A percentile compares a stretch with the other conserved stretches of the same genome.
These are phyloP conservation scores for Rhizomucor miehei DNA, from an alignment of 371 early-diverging fungal genomes.

Conservation along the genomic window DNA sequence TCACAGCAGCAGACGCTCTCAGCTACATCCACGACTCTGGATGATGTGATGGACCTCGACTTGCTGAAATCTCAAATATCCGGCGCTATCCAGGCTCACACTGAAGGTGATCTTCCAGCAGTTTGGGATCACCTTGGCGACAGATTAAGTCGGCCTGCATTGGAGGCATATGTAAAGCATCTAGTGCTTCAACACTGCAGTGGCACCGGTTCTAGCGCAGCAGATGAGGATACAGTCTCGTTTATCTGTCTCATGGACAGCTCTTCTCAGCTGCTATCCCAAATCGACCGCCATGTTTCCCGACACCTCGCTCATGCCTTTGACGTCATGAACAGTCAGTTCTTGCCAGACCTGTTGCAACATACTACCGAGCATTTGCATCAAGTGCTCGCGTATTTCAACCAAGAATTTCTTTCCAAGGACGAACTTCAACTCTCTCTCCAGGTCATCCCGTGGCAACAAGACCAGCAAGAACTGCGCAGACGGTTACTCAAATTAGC, in stretches of 20 bases:
- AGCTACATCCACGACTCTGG: conserved; percentile 2
- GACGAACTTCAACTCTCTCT: conserved; percentile 22
- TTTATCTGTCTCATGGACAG: conserved; percentile 25
- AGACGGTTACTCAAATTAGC: conserved; percentile 4
- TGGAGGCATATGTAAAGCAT: conserved; percentile 23
- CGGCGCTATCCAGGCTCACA: conserved; percentile 43
- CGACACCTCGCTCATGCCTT: conserved; percentile 23
- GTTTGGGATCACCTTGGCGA: conserved; percentile 39
- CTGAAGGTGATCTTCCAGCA: conserved; percentile 32
- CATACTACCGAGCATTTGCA: conserved; percentile 32
- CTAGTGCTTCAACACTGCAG: conserved; percentile 18
- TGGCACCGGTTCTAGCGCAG: not conserved
- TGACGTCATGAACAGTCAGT: conserved; percentile 18
- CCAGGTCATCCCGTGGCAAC: conserved; percentile 28
- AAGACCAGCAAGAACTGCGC: not conserved
- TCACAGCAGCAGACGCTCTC: conserved; percentile 1
- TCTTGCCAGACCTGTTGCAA: conserved; percentile 31
- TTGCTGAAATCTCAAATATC: conserved; percentile 41
- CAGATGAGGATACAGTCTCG: conserved; percentile 11
- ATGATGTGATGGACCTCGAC: conserved; percentile 31
- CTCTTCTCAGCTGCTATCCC: conserved; percentile 18
- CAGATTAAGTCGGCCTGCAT: conserved; percentile 22
- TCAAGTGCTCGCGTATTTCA: conserved; percentile 36
- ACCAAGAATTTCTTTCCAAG: conserved; percentile 24
- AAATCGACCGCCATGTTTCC: conserved; percentile 28